Evolutionary conservation across 140 eudicot species (phyloP).

Genomic region (Erigeron philadelphicus): DNA sequence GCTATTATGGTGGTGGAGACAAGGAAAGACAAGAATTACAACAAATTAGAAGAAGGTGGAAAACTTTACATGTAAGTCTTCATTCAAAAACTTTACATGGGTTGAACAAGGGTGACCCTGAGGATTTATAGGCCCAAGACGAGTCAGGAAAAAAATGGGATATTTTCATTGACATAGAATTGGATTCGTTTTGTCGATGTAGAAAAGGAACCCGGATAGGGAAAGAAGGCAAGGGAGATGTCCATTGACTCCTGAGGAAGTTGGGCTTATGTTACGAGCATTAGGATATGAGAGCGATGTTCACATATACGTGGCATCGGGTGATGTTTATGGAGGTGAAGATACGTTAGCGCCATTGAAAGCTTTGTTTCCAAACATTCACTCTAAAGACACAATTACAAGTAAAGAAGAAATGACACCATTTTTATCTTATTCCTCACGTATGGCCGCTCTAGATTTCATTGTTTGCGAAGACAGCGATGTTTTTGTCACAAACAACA

Average conservation of each 20-base stretch:
- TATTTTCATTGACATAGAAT: not conserved
- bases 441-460: slow-evolving; percentile 79
- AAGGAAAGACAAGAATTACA: slow-evolving; percentile 53
- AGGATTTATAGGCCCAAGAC: too few relatives aligned
- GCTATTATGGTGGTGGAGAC: slow-evolving; percentile 75
- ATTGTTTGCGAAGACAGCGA: slow-evolving; percentile 70
- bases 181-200: not conserved
- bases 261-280: slow-evolving; percentile 79
- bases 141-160: not conserved
- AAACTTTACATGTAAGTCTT: slow-evolving; percentile 61
- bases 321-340: slow-evolving; percentile 79
- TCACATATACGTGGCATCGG: slow-evolving; percentile 77
- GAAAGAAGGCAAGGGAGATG: slow-evolving; percentile 81
- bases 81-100: not conserved
- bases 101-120: too few relatives aligned
- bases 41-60: slow-evolving; percentile 68
- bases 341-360: slow-evolving; percentile 59
- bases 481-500: slow-evolving; percentile 74
- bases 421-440: slow-evolving; percentile 53
- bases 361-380: slow-evolving; percentile 59
- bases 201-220: slow-evolving; percentile 60
- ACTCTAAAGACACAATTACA: slow-evolving; percentile 56
- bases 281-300: slow-evolving; percentile 55
- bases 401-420: slow-evolving; percentile 52
- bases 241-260: slow-evolving; percentile 78